Conservation (phyloP, 176 grass and related monocot species). For the Aegilops sharonensis region DNA sequence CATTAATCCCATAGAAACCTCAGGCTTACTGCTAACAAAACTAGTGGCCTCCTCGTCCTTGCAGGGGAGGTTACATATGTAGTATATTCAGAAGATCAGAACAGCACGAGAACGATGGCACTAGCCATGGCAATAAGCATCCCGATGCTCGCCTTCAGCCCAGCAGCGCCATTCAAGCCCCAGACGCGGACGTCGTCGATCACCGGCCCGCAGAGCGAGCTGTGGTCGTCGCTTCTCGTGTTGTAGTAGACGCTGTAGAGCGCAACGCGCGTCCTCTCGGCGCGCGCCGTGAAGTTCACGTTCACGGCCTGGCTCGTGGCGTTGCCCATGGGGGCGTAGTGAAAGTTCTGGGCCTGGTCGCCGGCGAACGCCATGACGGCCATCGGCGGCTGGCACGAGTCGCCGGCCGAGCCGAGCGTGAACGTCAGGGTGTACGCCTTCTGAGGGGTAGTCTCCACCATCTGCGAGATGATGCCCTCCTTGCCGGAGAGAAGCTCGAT, state of each 20-base stretch:
- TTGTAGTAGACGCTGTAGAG: constrained; percentile 97
- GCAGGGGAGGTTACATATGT: constrained; percentile 20
- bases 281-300: constrained; percentile 65
- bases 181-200: constrained; percentile 71
- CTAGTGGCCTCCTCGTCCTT: constrained; percentile 35
- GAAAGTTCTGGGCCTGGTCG: constrained; percentile 91
- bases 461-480: constrained; percentile 98
- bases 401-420: constrained; percentile 60
- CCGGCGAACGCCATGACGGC: constrained; percentile 90
- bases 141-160: constrained; percentile 37
- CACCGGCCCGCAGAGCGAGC: constrained; percentile 73
- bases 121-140: constrained; percentile 40
- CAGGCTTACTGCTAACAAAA: constrained; percentile 40
- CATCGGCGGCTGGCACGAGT: constrained; percentile 80
- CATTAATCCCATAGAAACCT: constrained; percentile 27
- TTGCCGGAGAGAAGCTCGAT: constrained; percentile 94
- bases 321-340: constrained; percentile 75
- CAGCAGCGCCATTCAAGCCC: constrained; percentile 52
- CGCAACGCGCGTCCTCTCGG: constrained; percentile 68
- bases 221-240: constrained; percentile 84
- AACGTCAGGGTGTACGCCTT: constrained; percentile 88
- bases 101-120: constrained; percentile 35
- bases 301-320: constrained; percentile 69
- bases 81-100: constrained; percentile 59
- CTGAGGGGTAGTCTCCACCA: constrained; percentile 85